These are phyloP conservation scores for Cordyceps tenuipes DNA, from an alignment of 2,329 filamentous ascomycete species.

Conservation along the genomic window DNA sequence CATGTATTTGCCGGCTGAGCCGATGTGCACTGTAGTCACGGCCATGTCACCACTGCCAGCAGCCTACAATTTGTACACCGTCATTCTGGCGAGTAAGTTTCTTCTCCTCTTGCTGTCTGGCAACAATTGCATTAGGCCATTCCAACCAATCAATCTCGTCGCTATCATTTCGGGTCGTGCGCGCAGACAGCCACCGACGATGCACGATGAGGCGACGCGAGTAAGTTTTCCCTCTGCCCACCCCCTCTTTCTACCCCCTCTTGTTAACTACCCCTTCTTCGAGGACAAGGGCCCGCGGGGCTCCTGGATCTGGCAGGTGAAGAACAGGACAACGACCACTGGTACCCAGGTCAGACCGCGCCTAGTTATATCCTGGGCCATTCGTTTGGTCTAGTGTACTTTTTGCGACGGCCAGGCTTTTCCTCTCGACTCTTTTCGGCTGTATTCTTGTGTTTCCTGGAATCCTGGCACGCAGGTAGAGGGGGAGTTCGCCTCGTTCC, in stretches of 20 bases:
- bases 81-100: not conserved
- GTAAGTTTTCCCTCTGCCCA: not conserved
- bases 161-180: not conserved
- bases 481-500: not conserved
- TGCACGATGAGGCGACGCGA: conserved; percentile 1
- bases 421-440: not conserved
- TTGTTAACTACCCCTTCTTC: no score
- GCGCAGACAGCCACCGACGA: not conserved
- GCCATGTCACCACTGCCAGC: not conserved
- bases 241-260: no score
- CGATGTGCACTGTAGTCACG: not conserved
- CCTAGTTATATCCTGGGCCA: conserved; percentile 2
- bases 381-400: not conserved
- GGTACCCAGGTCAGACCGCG: conserved; percentile 3
- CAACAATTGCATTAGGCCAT: not conserved
- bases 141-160: not conserved
- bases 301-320: conserved; percentile 7
- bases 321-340: not conserved
- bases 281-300: not conserved
- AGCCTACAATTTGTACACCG: not conserved
- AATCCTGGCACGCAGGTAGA: no score
- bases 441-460: not conserved
- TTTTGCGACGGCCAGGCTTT: conserved; percentile 2
- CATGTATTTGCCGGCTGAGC: not conserved
- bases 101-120: not conserved